Evolutionary conservation across 768 basidiomycete species (phyloP), one percentile per base, ranked within the genome.

Genomic region (Tulasnella sp.): DNA sequence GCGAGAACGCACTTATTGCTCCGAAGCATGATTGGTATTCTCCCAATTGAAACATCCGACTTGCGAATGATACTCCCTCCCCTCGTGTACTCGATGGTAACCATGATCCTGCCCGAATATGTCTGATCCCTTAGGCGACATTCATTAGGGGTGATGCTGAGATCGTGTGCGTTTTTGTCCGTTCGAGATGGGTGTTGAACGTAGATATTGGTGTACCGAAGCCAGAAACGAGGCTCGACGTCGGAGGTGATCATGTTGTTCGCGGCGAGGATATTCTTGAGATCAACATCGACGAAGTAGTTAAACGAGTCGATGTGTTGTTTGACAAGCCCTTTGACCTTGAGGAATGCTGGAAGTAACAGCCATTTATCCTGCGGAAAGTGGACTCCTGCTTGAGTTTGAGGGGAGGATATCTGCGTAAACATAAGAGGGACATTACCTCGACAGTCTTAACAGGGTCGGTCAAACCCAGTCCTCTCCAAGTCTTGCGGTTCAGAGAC

Each of bases 231-330:
- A 9, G 95, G 97, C 81, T 98, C 95, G 75, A 98, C 92, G 77
- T 99, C 97, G 19, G 95, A 97, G 3, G 92, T 95, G 77, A 96
- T 89, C 79, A 94, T 93, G 82, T 88, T 90, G 79, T 96, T 95
- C 6, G 94, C 94, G 75, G 88, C 91, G 73, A 98, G 89, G 77
- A 99, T 97, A 76, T 95, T 96, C 80, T 95, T 95, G 79, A 99
- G 91, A 78, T 98, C 97, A 52, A 91, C 89, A 77, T 98, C 92
- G 78, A 98, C 94, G 78, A 99, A 98, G 80, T 96, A 95, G 82
- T 98, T 98, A 88, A 94, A 98, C 8, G 94, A 97, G 80, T 98
- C 97, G 76, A 98, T 92, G 79, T 99, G 97, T 79, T 98, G 97
- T 82, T 98, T 98, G 74, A 99, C 97, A 16, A 99, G 89, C 73